Percentiles rank a stretch among this genome's conserved stretches.
Evolutionary conservation across 2,329 filamentous ascomycete species (phyloP).

Genomic region (Sarocladiaceae sp.): DNA sequence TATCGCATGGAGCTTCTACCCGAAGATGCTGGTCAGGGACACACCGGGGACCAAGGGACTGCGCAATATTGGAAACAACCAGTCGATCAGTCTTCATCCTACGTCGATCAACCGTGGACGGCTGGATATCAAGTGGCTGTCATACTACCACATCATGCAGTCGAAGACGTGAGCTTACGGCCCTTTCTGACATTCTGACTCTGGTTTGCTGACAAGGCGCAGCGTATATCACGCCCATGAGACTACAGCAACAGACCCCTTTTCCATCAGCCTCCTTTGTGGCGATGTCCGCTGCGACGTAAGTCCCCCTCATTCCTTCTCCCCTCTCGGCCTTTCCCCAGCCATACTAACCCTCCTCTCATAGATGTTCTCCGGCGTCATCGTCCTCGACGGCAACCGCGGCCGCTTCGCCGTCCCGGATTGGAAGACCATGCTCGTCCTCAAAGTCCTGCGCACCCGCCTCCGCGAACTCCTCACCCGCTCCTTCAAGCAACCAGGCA

Average conservation of each 20-base stretch:
- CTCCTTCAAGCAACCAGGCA: slow-evolving; percentile 63
- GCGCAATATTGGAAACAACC: slow-evolving; percentile 89
- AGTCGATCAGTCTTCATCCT: slow-evolving; percentile 79
- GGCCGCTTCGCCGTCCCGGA: slow-evolving; percentile 76
- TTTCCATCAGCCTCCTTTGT: slow-evolving; percentile 76
- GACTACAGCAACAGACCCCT: slow-evolving; percentile 72
- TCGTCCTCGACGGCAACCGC: slow-evolving; percentile 81
- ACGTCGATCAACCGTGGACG: slow-evolving; percentile 79
- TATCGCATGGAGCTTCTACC: slow-evolving; percentile 92
- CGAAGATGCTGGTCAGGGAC: slow-evolving; percentile 80
- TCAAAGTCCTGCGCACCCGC: slow-evolving; percentile 71
- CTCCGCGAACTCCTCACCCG: slow-evolving; percentile 69
- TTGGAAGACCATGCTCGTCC: slow-evolving; percentile 85
- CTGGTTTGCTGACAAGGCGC: slow-evolving; percentile 17
- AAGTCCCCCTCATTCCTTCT: slow-evolving; percentile 21
- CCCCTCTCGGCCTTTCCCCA: background rate
- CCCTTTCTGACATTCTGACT: background rate
- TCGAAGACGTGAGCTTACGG: slow-evolving; percentile 67
- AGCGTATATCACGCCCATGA: slow-evolving; percentile 86
- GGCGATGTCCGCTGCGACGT: slow-evolving; percentile 85
- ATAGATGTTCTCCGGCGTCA: slow-evolving; percentile 78
- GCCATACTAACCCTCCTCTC: slow-evolving; percentile 6
- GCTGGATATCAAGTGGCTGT: slow-evolving; percentile 69
- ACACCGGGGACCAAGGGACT: slow-evolving; percentile 64
- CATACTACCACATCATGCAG: slow-evolving; percentile 97